These are phyloP conservation scores for Corylus avellana DNA, from an alignment of 306 rosid genomes.

Conservation along the genomic window DNA sequence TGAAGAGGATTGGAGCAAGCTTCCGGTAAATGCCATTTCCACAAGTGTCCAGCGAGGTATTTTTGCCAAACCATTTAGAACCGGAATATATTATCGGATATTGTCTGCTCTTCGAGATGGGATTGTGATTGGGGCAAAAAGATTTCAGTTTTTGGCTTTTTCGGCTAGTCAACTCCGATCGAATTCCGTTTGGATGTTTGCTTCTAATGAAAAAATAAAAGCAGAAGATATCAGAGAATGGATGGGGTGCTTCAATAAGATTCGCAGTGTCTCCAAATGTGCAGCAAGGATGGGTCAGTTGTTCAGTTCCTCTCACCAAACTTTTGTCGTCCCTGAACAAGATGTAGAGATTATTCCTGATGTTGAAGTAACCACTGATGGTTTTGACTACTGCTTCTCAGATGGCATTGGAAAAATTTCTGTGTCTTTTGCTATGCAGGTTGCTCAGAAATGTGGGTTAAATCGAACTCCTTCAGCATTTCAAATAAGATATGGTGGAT, in stretches of 20 bases:
- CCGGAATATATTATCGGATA: constrained; percentile 65
- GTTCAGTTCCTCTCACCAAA: constrained; percentile 86
- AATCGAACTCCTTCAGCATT: constrained; percentile 77
- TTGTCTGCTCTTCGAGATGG: constrained; percentile 79
- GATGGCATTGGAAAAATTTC: constrained; percentile 97
- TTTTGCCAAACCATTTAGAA: constrained; percentile 62
- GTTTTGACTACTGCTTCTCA: constrained; percentile 78
- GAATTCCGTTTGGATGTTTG: constrained; percentile 93
- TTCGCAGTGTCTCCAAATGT: constrained; percentile 86
- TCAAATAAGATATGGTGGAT: constrained; percentile 96
- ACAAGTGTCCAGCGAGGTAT: constrained; percentile 52
- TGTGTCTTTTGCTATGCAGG: constrained; percentile 69
- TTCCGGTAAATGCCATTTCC: constrained; percentile 65
- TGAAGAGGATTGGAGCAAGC: constrained; percentile 93
- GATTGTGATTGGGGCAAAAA: constrained; percentile 74
- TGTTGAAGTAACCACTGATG: constrained; percentile 60
- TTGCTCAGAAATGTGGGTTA: constrained; percentile 74
- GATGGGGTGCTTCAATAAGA: constrained; percentile 92
- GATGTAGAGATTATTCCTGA: constrained; percentile 92
- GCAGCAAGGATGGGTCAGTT: constrained; percentile 99
- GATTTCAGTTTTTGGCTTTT: constrained; percentile 89
- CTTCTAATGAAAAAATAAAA: constrained; percentile 73
- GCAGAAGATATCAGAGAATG: constrained; percentile 89
- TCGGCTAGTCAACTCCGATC: constrained; percentile 96
- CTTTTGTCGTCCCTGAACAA: constrained; percentile 56